Base-by-base conservation (phyloP, 441 rosid genomes). In the Corymbia calophylla region DNA sequence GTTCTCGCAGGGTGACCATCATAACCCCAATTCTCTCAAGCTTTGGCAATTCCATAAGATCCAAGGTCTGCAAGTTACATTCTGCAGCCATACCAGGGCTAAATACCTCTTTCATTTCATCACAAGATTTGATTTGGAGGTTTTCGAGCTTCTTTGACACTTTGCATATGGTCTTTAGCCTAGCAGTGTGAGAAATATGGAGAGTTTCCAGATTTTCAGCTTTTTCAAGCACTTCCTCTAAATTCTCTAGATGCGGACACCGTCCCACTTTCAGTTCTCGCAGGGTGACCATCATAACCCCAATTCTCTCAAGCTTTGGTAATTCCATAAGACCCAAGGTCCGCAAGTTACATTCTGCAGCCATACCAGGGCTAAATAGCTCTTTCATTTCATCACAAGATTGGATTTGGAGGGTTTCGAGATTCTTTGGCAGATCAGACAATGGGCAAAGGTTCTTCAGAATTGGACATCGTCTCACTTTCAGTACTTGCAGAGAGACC, bases 351-450 rank as follows among this genome's bases (percentile, higher is more conserved):
- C 48, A 87, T 51, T 85, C 88, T 53, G 19, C 87, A 6, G 80
- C 51, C 21, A 15, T 68, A 6, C 62, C 73, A 16, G 18, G 17
- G 68, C 68, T 87, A 87, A 88, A 87, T 19, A 94, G 25, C 49
- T 64, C 90, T 89, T 92, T 87, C 89, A 93, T 87, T 11, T 90
- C 93, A 86, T 94, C 93, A 89, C 95, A 94, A 80, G 91, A 90
- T 73, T 82, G 90, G 56, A 94, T 81, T 66, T 90, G 82, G 21
- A 95, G 91, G 53, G 39, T 89, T 90, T 88, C 86, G 44, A 94
- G 93, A 81, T 88, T 93, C 89, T 44, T 87, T 25, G 94, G 94
- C 51, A 90, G 55, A 87, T 86, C 87, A 6, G 90, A 44, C 18
- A 89, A 90, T 10, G 90, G 13, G 90, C 92, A 93, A 81, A 92